Conservation (phyloP, 805 yeast genomes). For the Metschnikowia lachancei region DNA sequence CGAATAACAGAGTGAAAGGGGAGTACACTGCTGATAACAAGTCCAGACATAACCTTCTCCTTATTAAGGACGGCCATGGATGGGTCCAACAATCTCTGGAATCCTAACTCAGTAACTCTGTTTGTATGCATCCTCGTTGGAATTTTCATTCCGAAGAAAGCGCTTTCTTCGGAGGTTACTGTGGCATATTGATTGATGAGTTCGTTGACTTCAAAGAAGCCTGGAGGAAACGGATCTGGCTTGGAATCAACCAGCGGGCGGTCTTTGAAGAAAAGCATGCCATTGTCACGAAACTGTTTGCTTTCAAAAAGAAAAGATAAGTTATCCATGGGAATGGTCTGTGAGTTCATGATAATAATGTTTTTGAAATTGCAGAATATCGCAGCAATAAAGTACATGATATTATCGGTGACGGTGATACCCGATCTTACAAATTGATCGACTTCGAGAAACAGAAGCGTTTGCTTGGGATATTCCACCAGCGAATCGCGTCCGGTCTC, state of each 20-base stretch:
- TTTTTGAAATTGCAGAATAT: slow-evolving; percentile 10
- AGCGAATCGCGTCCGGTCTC: slow-evolving; percentile 12
- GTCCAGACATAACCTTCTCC: slow-evolving; percentile 25
- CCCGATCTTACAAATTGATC: slow-evolving; percentile 12
- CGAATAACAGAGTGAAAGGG: slow-evolving; percentile 24
- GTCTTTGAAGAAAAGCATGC: slow-evolving; percentile 29
- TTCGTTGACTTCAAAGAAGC: slow-evolving; percentile 30
- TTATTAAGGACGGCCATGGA: slow-evolving; percentile 30
- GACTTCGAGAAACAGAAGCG: slow-evolving; percentile 30
- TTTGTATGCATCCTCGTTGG: slow-evolving; percentile 7
- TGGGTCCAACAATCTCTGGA: slow-evolving; percentile 28
- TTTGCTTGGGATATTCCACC: slow-evolving; percentile 17
- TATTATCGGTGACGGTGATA: not conserved
- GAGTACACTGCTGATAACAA: slow-evolving; percentile 26
- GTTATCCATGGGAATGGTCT: slow-evolving; percentile 11
- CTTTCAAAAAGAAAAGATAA: slow-evolving; percentile 18
- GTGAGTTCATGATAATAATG: slow-evolving; percentile 4
- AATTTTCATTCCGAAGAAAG: slow-evolving; percentile 19
- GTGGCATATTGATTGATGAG: slow-evolving; percentile 24
- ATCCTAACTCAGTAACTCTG: slow-evolving; percentile 24
- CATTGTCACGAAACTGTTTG: slow-evolving; percentile 22
- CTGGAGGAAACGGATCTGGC: slow-evolving; percentile 24
- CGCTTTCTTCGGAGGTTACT: slow-evolving; percentile 19
- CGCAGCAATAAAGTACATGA: slow-evolving; percentile 3
- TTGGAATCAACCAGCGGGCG: slow-evolving; percentile 24